Base-by-base conservation (phyloP, 768 basidiomycete genomes). In the Rhizopogon roseolus region DNA sequence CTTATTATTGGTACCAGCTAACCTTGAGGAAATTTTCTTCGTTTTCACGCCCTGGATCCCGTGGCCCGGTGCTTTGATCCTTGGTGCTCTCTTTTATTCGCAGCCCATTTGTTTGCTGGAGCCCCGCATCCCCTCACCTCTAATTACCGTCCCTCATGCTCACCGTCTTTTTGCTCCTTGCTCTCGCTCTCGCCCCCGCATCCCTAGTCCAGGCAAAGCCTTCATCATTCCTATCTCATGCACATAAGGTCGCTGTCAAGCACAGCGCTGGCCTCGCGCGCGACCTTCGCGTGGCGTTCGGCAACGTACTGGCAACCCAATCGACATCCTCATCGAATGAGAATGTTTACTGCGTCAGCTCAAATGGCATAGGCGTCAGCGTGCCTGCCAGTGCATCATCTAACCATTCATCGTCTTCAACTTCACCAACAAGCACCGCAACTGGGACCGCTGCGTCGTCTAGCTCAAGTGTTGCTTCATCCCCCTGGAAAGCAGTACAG, bases 271-370 rank as follows among this genome's bases (percentile, higher is more conserved):
- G 68, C 52, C 73, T 91, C 28, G 85, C 87, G 16, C 77, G 76
- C 52, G 89, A 91, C 66, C 74, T 91, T 53, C 84, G 87, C 28
- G 62, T 83, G 34, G 85, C 84, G 11, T 82, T 90, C 62, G 70
- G 76, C 19, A 74, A 77, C 22, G 69, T 85, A 25, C 71, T 85
- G 10, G 69, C 76, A 29, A 65, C 77, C 13, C 75, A 80, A 51
- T 72, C 71, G 7, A 65, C 58, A 43, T 54, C 62, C 34, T 56
- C 55, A 6, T 62, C 64, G 22, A 52, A 62, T n/a, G 65, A 65
- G 45, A 64, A 66, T 17, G 69, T 69, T 17, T 77, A 64, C 52
- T 77, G 76, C 54, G 64, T 75, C 17, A 48, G 51, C 63, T 53
- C 38, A 45, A 32, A 40, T 55, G 59, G 45, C 57, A 53, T 38